Evolutionary conservation across 768 basidiomycete species (phyloP), one percentile per base, ranked within the genome.

Genomic region (Termitomyces sp.): DNA sequence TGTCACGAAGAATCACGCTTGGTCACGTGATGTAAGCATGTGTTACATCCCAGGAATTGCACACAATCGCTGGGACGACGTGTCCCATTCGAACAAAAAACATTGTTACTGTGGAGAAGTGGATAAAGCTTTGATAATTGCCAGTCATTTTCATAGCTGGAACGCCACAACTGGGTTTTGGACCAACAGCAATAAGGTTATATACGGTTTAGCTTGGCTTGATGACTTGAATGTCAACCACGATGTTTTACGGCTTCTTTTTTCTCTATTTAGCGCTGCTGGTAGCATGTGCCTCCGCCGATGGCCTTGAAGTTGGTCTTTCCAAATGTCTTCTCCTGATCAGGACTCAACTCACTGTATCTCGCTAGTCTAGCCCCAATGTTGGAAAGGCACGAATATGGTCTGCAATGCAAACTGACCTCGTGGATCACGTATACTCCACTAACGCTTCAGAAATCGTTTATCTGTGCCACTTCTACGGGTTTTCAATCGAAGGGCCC

Each of bases 391-490:
- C 60, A 26, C 53, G 61, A 36, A 53, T 68, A 62, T 66, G 62
- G 60, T 64, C 65, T 48, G 65, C 65, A 57, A 63, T 68, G 60
- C 61, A 66, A 32, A 56, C 62, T 5, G 63, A 64, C 49, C 61
- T 66, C 10, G 65, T 68, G 12, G 67, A 68, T 53, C 67, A 68
- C 46, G 63, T 65, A 9, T 68, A 68, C 38, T 63, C 67, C 36
- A 64, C 63, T 43, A 68, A 66, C 47, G 56, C 55, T 13, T 60
- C 60, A 12, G 63, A 68, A 53, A 57, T 66, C 18, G 48, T 57
- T n/a, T 60, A 57, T 38, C 58, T 66, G n/a, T 64, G 62, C 26
- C 54, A 63, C n/a, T 66, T 63, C 57, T 66, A 68, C 50, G 67
- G 67, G 3, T 68, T 63, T 44, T 55, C 56, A 6, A 56, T 64